A percentile compares a stretch with the other conserved stretches of the same genome.
These are phyloP conservation scores for Ceratocystis harringtonii DNA, from an alignment of 2,329 filamentous ascomycete genomes.

Conservation along the genomic window DNA sequence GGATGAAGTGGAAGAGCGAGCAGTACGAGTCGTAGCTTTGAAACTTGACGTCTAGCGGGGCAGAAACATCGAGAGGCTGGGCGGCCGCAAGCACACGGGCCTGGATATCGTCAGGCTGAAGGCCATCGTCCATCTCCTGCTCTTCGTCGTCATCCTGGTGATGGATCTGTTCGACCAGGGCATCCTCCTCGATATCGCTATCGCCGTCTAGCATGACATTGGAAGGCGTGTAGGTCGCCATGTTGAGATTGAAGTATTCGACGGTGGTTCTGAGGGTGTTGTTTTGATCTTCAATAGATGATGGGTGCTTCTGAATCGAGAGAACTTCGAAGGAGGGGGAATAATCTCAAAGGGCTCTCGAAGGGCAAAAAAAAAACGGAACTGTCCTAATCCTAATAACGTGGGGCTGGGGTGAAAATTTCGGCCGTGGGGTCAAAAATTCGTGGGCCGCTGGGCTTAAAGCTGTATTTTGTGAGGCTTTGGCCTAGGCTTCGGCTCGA, in stretches of 20 bases:
- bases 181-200: slow-evolving; percentile 92
- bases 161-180: slow-evolving; percentile 86
- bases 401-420: slow-evolving; percentile 18
- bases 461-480: slow-evolving; percentile 1
- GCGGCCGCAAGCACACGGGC: slow-evolving; percentile 80
- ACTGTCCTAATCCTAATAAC: slow-evolving; percentile 16
- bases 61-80: slow-evolving; percentile 89
- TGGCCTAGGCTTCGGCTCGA: not conserved
- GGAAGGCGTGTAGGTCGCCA: slow-evolving; percentile 15
- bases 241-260: slow-evolving; percentile 10
- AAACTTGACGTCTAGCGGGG: slow-evolving; percentile 91
- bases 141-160: slow-evolving; percentile 80
- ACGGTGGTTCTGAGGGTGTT: not conserved
- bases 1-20: slow-evolving; percentile 96
- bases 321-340: slow-evolving; percentile 4
- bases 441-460: slow-evolving; percentile 11
- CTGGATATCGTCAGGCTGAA: slow-evolving; percentile 82
- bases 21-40: slow-evolving; percentile 99
- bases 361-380: slow-evolving; percentile 11
- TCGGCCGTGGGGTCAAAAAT: slow-evolving; percentile 17
- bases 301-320: slow-evolving; percentile 4
- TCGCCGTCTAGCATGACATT: slow-evolving; percentile 39
- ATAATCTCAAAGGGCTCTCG: slow-evolving; percentile 3
- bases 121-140: slow-evolving; percentile 33
- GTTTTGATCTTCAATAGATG: slow-evolving; percentile 3